A percentile compares a stretch with the other conserved stretches of the same genome.
These are phyloP conservation scores for Hypoxylon sp. DNA, from an alignment of 2,329 filamentous ascomycete genomes.

Conservation along the genomic window DNA sequence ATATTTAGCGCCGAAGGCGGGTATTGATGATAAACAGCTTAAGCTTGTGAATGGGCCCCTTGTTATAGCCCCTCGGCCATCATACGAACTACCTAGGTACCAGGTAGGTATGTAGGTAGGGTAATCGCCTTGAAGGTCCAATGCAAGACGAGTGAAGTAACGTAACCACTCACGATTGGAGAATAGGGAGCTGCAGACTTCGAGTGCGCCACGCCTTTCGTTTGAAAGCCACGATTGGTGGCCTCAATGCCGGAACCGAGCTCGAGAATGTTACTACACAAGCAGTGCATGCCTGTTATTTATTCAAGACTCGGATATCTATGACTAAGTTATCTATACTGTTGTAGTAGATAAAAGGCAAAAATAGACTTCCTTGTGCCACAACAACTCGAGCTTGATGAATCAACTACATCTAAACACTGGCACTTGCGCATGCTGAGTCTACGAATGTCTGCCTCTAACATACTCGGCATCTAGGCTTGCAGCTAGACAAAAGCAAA, in stretches of 20 bases:
- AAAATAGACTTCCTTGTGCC: not conserved
- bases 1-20: slow-evolving; percentile 25
- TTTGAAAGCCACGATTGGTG: slow-evolving; percentile 26
- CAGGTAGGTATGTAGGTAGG: slow-evolving; percentile 1
- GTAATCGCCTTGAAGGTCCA: not conserved
- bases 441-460: slow-evolving; percentile 18
- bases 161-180: slow-evolving; percentile 14
- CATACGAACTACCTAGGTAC: slow-evolving; percentile 4
- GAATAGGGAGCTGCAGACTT: slow-evolving; percentile 10
- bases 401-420: not conserved
- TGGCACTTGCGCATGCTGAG: not conserved
- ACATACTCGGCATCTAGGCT: slow-evolving; percentile 12
- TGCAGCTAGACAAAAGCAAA: slow-evolving; percentile 14
- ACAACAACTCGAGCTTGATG: not conserved
- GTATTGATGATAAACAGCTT: slow-evolving; percentile 2
- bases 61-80: slow-evolving; percentile 5
- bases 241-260: slow-evolving; percentile 16
- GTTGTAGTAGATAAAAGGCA: slow-evolving; percentile 10
- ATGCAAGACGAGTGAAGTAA: slow-evolving; percentile 11
- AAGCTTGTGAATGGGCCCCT: slow-evolving; percentile 22
- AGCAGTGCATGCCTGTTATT: slow-evolving; percentile 1
- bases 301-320: not conserved
- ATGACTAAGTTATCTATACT: not conserved
- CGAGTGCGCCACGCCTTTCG: slow-evolving; percentile 20
- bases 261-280: slow-evolving; percentile 5